Evolutionary conservation across 2,329 filamentous ascomycete species (phyloP), one percentile per base, ranked within the genome.

Genomic region (Chaetomiaceae sp.): DNA sequence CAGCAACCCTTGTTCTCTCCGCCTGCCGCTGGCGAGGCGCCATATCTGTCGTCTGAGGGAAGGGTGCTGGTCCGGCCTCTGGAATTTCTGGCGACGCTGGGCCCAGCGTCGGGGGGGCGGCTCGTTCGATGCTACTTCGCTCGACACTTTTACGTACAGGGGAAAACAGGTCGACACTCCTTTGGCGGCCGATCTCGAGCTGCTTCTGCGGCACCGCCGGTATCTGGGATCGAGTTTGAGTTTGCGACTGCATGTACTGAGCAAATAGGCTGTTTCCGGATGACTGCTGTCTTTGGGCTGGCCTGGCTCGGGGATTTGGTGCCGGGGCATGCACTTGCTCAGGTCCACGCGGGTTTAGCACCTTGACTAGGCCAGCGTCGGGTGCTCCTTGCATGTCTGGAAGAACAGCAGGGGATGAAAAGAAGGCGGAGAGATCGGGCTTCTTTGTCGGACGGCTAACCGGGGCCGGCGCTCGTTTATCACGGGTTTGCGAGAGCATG

Each of bases 401-500:
- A 23, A 73, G 58, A 7, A 65, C 59, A 0, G 74, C 73, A 1
- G 80, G 79, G 2, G 80, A 82, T 0, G 80, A 83, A 62, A 83
- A 83, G 63, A 82, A 83, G 7, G 72, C 70, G 5, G 76, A 72
- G 2, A 82, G 67, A 48, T 81, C 75, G 48, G 77, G 74, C 20
- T 67, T 67, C 33, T 62, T 69, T 6, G 65, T 57, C 46, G 68
- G 59, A 3, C 30, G 56, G 55, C 62, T 54, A 10, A 45, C 14
- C 63, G 33, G 38, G n/a, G 53, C 40, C 11, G 34, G 30, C 27
- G 45, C n/a, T 9, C 32, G 25, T 25, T 54, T 45, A 44, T 55
- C 30, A 48, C 60, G 53, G 41, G 47, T 34, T 55, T 69, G 68
- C 1, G 71, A 64, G 1, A 80, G 62, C 55, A 78, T 64, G 53